Conservation (phyloP, 768 basidiomycete genomes). For the Heimioporus sp. region DNA sequence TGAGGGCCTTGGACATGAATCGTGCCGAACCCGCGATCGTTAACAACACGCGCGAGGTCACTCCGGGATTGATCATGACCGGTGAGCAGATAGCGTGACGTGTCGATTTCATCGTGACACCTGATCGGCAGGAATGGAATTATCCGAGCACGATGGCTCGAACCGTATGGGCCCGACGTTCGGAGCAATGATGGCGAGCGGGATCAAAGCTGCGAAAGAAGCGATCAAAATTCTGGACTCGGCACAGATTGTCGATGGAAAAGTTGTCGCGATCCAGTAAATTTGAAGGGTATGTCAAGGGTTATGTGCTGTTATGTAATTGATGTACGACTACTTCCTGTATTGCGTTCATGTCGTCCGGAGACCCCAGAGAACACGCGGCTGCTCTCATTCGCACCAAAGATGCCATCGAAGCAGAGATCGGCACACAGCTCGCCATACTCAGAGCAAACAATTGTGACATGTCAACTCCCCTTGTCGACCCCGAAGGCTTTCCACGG, state of each 20-base stretch:
- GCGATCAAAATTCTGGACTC: constrained; percentile 53
- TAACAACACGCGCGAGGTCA: constrained; percentile 72
- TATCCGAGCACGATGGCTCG: constrained; percentile 77
- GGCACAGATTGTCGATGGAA: constrained; percentile 51
- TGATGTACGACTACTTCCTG: not conserved
- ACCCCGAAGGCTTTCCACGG: constrained; percentile 86
- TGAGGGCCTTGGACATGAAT: constrained; percentile 80
- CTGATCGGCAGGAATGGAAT: constrained; percentile 64
- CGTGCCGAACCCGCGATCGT: constrained; percentile 82
- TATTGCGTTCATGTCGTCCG: constrained; percentile 40
- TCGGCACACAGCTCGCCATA: constrained; percentile 59
- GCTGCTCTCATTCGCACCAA: constrained; percentile 65
- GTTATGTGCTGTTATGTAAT: constrained; percentile 8
- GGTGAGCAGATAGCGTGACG: constrained; percentile 38
- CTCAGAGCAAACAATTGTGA: constrained; percentile 62
- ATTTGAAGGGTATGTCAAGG: too few species aligned
- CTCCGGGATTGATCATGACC: constrained; percentile 71
- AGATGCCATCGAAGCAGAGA: constrained; percentile 69
- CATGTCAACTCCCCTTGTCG: constrained; percentile 75
- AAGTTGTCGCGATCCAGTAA: constrained; percentile 40
- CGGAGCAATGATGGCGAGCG: constrained; percentile 77
- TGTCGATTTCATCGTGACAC: not conserved
- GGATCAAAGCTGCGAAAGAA: constrained; percentile 69
- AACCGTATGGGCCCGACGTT: constrained; percentile 81
- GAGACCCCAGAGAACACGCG: constrained; percentile 55